Conservation (phyloP, 2,329 filamentous ascomycete species). For the Botrytis tulipae region DNA sequence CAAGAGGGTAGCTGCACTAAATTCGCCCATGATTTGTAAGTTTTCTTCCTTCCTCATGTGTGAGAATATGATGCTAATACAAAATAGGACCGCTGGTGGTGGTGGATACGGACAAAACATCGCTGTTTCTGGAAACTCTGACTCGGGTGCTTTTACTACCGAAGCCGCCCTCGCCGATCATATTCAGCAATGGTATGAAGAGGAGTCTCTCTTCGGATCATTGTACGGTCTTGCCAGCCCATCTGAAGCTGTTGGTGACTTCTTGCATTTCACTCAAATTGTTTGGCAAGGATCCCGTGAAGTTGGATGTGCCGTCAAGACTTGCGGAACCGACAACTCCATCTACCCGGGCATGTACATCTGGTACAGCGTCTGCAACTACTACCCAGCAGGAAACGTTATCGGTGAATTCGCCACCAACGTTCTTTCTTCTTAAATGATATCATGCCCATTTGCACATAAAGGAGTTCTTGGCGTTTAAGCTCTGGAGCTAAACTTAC, state of each 20-base stretch:
- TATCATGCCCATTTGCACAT: constrained; percentile 19
- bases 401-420: constrained; percentile 11
- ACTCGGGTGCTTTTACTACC: constrained; percentile 48
- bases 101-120: constrained; percentile 90
- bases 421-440: constrained; percentile 19
- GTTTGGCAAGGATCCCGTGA: constrained; percentile 63
- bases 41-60: constrained; percentile 26
- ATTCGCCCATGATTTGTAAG: constrained; percentile 76
- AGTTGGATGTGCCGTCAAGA: constrained; percentile 63
- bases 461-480: constrained; percentile 21
- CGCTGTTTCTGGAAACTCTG: constrained; percentile 47
- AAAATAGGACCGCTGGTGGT: constrained; percentile 50
- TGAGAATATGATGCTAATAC: constrained; percentile 38
- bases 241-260: constrained; percentile 40
- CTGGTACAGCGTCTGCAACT: constrained; percentile 44
- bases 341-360: constrained; percentile 75
- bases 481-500: constrained; percentile 16
- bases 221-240: constrained; percentile 62
- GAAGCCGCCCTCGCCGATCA: constrained; percentile 60
- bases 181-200: constrained; percentile 87
- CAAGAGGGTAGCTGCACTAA: constrained; percentile 64
- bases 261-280: constrained; percentile 67
- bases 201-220: constrained; percentile 54
- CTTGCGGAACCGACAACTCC: constrained; percentile 44
- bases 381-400: constrained; percentile 22